phyloP scores from a whole-genome alignment of 805 yeast species.

The Pichia ethanolica region DNA sequence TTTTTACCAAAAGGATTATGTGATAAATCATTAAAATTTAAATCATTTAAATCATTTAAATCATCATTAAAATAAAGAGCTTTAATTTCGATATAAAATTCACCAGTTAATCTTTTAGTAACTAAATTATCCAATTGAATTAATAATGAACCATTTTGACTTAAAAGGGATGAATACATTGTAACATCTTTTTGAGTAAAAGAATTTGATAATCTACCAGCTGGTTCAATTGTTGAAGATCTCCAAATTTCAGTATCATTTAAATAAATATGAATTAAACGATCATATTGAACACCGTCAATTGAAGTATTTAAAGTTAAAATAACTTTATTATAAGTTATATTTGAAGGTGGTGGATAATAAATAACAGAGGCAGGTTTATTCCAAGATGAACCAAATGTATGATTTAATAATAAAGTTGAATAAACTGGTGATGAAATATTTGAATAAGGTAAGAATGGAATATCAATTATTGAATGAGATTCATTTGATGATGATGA shows the following conservation, averaged over 20 bases:
- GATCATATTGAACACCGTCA: conserved; percentile 56
- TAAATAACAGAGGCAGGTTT: conserved; percentile 38
- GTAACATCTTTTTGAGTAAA: conserved; percentile 58
- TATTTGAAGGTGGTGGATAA: conserved; percentile 36
- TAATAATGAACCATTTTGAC: conserved; percentile 32
- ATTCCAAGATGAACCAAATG: conserved; percentile 59
- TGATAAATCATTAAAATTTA: conserved; percentile 6
- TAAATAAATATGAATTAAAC: conserved; percentile 56
- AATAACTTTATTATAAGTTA: conserved; percentile 44
- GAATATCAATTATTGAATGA: conserved; percentile 28
- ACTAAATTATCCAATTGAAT: conserved; percentile 62
- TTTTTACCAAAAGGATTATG: background rate
- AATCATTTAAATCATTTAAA: conserved; percentile 4
- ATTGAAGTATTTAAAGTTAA: conserved; percentile 46
- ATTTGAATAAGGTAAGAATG: conserved; percentile 20
- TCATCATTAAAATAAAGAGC: conserved; percentile 42
- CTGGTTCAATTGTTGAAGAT: conserved; percentile 79
- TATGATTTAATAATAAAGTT: conserved; percentile 34
- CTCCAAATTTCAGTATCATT: conserved; percentile 71
- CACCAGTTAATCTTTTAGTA: conserved; percentile 50
- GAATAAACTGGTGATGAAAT: conserved; percentile 30
- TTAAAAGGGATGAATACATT: conserved; percentile 43
- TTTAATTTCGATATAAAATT: conserved; percentile 44
- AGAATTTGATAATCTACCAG: conserved; percentile 40
- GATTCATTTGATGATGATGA: background rate